Conservation (phyloP, 495 filamentous ascomycete species). For the Penicillium paxilli region DNA sequence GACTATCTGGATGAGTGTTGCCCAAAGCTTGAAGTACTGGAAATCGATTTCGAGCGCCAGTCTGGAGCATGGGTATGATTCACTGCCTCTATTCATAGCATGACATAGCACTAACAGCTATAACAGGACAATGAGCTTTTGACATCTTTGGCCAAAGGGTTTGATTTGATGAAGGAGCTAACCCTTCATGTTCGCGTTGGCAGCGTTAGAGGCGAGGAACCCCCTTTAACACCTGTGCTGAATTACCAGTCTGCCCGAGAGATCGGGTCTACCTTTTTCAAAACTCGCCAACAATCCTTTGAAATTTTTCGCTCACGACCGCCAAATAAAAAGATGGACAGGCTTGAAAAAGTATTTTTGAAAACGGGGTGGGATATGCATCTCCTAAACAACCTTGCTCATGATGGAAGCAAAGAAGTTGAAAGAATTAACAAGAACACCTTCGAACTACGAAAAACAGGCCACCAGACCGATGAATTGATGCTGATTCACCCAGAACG, state of each 20-base stretch:
- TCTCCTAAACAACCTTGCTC: background rate
- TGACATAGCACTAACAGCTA: background rate
- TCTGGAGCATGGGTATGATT: background rate
- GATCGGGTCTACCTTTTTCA: background rate
- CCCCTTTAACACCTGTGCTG: background rate
- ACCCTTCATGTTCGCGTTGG: background rate
- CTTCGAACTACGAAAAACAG: background rate
- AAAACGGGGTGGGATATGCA: background rate
- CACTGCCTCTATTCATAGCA: background rate
- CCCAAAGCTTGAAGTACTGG: background rate
- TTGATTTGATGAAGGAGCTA: background rate
- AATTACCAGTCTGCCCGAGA: conserved; percentile 1
- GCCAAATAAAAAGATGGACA: background rate
- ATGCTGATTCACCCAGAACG: background rate
- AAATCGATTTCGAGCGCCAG: background rate
- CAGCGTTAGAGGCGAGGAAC: background rate
- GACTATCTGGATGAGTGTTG: background rate
- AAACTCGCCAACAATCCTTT: background rate
- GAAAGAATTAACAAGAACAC: background rate
- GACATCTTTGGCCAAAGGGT: background rate
- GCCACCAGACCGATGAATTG: background rate
- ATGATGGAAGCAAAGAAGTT: background rate
- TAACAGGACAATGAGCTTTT: background rate
- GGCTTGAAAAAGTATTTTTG: background rate
- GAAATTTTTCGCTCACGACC: background rate